phyloP scores from a whole-genome alignment of 2,329 filamentous ascomycete genomes.

The Fusarium aywerte region DNA sequence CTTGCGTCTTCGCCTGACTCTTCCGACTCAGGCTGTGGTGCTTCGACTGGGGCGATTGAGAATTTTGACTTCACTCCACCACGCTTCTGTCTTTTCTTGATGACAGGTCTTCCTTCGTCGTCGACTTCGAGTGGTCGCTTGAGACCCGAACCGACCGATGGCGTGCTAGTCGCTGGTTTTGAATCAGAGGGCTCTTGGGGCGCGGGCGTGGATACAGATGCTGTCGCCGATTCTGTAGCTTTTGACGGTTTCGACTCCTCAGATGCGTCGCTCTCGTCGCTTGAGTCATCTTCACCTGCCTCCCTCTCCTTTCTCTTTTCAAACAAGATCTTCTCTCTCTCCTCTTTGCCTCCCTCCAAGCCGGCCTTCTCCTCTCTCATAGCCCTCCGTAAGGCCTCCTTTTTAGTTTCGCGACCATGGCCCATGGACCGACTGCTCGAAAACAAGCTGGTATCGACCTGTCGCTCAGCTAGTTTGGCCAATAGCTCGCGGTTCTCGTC shows the following conservation, averaged over 20 bases:
- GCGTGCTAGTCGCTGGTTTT: slow-evolving; percentile 8
- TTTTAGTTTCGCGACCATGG: slow-evolving; percentile 75
- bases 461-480: slow-evolving; percentile 81
- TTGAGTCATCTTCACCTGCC: slow-evolving; percentile 43
- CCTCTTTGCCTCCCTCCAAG: slow-evolving; percentile 63
- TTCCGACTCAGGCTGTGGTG: slow-evolving; percentile 46
- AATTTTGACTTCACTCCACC: slow-evolving; percentile 68
- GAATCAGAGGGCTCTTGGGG: slow-evolving; percentile 7
- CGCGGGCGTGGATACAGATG: neutral
- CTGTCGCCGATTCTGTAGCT: neutral
- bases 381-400: slow-evolving; percentile 72
- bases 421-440: slow-evolving; percentile 82
- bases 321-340: slow-evolving; percentile 66
- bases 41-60: slow-evolving; percentile 57
- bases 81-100: slow-evolving; percentile 83
- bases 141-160: slow-evolving; percentile 75
- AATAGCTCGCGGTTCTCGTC: slow-evolving; percentile 89
- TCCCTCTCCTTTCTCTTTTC: slow-evolving; percentile 49
- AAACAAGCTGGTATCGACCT: slow-evolving; percentile 84
- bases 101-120: slow-evolving; percentile 80
- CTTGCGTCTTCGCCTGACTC: slow-evolving; percentile 43
- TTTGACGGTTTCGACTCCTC: slow-evolving; percentile 6
- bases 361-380: slow-evolving; percentile 74
- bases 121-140: slow-evolving; percentile 88
- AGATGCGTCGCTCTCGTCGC: slow-evolving; percentile 31